Evolutionary conservation across 495 filamentous ascomycete genomes (phyloP).

Genomic region (Opeltia flavorubescens): DNA sequence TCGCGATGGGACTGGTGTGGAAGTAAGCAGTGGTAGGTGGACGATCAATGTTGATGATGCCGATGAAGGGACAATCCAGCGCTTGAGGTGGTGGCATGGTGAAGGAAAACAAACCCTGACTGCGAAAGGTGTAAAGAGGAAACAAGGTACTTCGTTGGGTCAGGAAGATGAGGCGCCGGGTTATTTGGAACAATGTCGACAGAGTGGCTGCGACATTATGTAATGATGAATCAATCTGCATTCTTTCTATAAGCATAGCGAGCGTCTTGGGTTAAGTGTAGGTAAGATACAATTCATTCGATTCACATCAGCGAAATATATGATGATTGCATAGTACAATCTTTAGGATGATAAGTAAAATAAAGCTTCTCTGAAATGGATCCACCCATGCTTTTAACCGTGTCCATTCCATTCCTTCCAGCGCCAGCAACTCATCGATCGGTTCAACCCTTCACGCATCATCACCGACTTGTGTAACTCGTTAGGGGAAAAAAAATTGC

Average conservation of each 20-base stretch:
- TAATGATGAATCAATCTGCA: slow-evolving; percentile 21
- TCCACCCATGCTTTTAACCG: too few species aligned
- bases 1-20: slow-evolving; percentile 46
- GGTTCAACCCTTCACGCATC: too few species aligned
- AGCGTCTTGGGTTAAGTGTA: neutral
- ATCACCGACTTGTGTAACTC: too few species aligned
- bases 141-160: slow-evolving; percentile 26
- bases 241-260: slow-evolving; percentile 25
- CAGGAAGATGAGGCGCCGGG: slow-evolving; percentile 42
- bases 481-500: too few species aligned
- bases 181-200: slow-evolving; percentile 47
- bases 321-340: too few species aligned
- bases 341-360: too few species aligned
- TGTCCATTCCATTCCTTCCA: too few species aligned
- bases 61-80: slow-evolving; percentile 51
- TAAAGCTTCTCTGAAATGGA: too few species aligned
- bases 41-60: slow-evolving; percentile 58
- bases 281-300: neutral
- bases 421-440: too few species aligned
- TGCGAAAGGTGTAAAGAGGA: slow-evolving; percentile 58
- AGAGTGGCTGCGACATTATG: slow-evolving; percentile 37
- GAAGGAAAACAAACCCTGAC: slow-evolving; percentile 70
- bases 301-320: too few species aligned
- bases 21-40: slow-evolving; percentile 81
- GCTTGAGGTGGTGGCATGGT: slow-evolving; percentile 80